phyloP scores from a whole-genome alignment of 108 stramenopile genomes.

The Cyclotella atomus region DNA sequence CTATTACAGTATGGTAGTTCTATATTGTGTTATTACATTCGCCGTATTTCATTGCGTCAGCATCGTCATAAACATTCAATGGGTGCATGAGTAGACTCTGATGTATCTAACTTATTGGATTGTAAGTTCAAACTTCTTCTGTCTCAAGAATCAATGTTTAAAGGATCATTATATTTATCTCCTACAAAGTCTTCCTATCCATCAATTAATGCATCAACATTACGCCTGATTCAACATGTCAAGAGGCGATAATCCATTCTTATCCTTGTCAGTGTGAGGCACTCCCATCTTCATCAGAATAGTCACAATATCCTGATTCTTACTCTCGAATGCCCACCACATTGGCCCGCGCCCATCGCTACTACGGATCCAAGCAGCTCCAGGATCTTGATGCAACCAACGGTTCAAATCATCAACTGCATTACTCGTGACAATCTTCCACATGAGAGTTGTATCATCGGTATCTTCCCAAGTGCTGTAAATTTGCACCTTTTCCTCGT shows the following conservation, averaged over 20 bases:
- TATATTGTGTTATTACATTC: too few relatives aligned
- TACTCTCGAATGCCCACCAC: slow-evolving; percentile 90
- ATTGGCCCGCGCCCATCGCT: slow-evolving; percentile 89
- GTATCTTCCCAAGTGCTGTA: slow-evolving; percentile 88
- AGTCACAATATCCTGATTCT: slow-evolving; percentile 80
- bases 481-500: slow-evolving; percentile 62
- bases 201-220: too few relatives aligned
- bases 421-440: slow-evolving; percentile 72
- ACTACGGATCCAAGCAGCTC: slow-evolving; percentile 79
- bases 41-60: too few relatives aligned
- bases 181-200: too few relatives aligned
- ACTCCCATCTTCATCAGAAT: slow-evolving; percentile 83
- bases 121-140: too few relatives aligned
- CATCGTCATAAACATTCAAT: too few relatives aligned
- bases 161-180: too few relatives aligned
- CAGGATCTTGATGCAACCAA: slow-evolving; percentile 80
- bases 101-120: too few relatives aligned
- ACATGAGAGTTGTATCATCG: slow-evolving; percentile 85
- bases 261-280: slow-evolving; percentile 80
- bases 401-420: slow-evolving; percentile 63
- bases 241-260: slow-evolving; percentile 74
- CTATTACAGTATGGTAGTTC: too few relatives aligned
- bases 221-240: slow-evolving; percentile 66
- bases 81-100: too few relatives aligned
- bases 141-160: too few relatives aligned